Base-by-base conservation (phyloP, 2,329 filamentous ascomycete genomes). In the Karstenula rhodostoma region DNA sequence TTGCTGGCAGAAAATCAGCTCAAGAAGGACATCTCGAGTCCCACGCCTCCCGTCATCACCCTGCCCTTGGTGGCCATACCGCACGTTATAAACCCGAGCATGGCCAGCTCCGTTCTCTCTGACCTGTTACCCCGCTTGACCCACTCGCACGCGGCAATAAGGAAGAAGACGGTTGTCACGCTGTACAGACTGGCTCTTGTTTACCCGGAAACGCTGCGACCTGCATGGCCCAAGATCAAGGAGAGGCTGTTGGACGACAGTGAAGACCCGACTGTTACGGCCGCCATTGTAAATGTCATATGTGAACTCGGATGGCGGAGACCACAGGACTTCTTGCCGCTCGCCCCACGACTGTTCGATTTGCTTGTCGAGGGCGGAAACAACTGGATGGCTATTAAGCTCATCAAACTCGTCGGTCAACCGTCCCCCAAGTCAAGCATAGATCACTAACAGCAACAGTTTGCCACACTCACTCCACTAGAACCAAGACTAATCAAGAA, bases 301-400 rank as follows among this genome's bases (percentile, higher is more conserved):
- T 98, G 95, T 78, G 95, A 99, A 79, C 82, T 99, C 42, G 94
- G 94, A 6, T 97, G 94, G 92, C 87, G 95, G 68, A 86, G 95
- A 67, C 95, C 95, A 4, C 90, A 94, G 67, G 95, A 99, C 78
- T 98, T 98, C 70, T 83, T 99, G 32, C 92, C 95, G 15, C 83
- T 99, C 32, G 95, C 95, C 0, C 95, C 95, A 9, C 86, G 95
- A 60, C 80, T 99, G 27, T 99, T 98, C 71, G 94, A 97, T 74
- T 84, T 99, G 19, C 82, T 99, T 27, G 94, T 97, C 13, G 91
- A 96, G 62, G 90, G 93, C 58, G 91, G 91, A 40, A 98, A 99
- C 79, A 99, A 99, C 78, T 99, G 95, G 95, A 98, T 99, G 94
- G 94, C 94, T 60, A 99, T 99, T 76, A 99, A 99, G 77, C 87